Conservation (phyloP, 2,329 filamentous ascomycete species). For the Cyclaneusma minus region DNA sequence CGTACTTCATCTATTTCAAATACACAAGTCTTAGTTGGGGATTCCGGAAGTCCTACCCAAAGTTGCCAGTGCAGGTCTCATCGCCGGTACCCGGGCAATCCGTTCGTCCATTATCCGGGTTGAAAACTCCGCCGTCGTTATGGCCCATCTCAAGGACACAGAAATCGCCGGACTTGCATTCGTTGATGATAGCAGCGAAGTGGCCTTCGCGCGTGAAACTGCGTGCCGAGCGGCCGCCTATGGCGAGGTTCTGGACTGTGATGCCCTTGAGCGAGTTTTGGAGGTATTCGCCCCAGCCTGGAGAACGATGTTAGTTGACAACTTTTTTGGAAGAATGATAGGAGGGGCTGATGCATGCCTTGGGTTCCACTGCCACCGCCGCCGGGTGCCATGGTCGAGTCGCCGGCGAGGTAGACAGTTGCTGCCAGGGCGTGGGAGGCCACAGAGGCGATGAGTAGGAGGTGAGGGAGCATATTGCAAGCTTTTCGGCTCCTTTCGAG, state of each 20-base stretch:
- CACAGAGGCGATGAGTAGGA: conserved; percentile 9
- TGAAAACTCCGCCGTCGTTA: conserved; percentile 45
- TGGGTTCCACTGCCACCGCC: conserved; percentile 26
- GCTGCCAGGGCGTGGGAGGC: conserved; percentile 9
- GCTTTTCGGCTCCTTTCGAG: too few relatives aligned
- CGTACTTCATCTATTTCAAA: background rate
- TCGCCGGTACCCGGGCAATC: conserved; percentile 27
- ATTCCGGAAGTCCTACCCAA: conserved; percentile 8
- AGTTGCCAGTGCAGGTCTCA: conserved; percentile 1
- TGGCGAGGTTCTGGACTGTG: conserved; percentile 45
- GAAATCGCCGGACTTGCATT: conserved; percentile 40
- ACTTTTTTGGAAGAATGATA: background rate
- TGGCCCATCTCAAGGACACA: conserved; percentile 57
- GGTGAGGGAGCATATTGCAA: background rate
- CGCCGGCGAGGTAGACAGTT: conserved; percentile 40
- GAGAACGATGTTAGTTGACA: conserved; percentile 10
- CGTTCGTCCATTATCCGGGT: conserved; percentile 40
- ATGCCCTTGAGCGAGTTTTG: conserved; percentile 30
- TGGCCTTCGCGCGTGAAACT: conserved; percentile 51
- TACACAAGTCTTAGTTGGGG: conserved; percentile 1
- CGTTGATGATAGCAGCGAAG: conserved; percentile 38
- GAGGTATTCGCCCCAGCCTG: conserved; percentile 50
- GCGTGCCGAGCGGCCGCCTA: conserved; percentile 49
- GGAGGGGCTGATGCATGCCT: conserved; percentile 15
- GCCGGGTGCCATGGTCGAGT: conserved; percentile 42